Conservation (phyloP, 306 rosid genomes). For the Carpinus fangiana region DNA sequence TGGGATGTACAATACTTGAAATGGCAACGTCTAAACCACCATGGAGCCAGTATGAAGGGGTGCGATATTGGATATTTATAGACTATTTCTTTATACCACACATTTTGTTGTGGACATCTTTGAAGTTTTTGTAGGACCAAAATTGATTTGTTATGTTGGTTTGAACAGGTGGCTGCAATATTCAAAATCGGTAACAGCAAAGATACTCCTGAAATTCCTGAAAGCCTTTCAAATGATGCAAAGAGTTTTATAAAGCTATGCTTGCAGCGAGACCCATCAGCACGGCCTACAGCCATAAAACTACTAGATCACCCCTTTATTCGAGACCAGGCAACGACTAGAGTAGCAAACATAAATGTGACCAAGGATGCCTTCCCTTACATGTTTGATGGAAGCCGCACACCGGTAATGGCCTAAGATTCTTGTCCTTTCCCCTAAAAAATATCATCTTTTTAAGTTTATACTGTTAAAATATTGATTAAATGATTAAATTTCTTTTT, state of each 20-base stretch:
- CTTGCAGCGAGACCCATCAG: conserved; percentile 77
- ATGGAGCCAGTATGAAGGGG: conserved; percentile 99
- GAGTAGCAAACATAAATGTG: conserved; percentile 56
- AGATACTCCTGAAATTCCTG: conserved; percentile 93
- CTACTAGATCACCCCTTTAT: conserved; percentile 82
- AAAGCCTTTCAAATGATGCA: conserved; percentile 84
- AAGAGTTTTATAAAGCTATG: conserved; percentile 72
- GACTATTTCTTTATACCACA: conserved; percentile 1
- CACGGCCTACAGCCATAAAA: conserved; percentile 74
- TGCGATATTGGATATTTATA: conserved; percentile 47
- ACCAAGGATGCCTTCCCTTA: conserved; percentile 69
- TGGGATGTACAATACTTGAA: conserved; percentile 98
- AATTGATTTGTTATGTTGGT: conserved; percentile 27
- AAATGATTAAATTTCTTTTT: too few species aligned
- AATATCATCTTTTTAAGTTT: not conserved
- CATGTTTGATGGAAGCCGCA: conserved; percentile 80
- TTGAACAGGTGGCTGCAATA: conserved; percentile 92
- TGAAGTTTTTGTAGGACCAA: conserved; percentile 27
- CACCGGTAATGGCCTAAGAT: conserved; percentile 61
- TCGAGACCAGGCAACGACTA: conserved; percentile 72
- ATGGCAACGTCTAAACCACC: conserved; percentile 97
- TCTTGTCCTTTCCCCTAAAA: not conserved
- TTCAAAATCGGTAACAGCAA: conserved; percentile 98
- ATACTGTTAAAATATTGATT: not conserved
- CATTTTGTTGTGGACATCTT: conserved; percentile 18